These are phyloP conservation scores for Mortierella polycephala DNA, from an alignment of 371 early-diverging fungal species.

Conservation along the genomic window DNA sequence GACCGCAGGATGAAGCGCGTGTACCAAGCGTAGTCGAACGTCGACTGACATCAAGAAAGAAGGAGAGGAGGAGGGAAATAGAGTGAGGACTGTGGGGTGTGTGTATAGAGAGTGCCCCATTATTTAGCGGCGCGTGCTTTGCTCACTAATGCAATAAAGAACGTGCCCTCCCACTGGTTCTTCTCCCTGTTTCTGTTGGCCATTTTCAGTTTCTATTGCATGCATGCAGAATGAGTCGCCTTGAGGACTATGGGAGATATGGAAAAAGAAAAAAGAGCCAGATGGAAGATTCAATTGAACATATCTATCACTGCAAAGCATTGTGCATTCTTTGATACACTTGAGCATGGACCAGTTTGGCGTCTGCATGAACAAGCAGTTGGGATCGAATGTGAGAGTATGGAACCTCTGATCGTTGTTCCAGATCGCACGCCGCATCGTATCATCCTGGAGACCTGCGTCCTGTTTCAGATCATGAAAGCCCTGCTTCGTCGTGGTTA, in stretches of 20 bases:
- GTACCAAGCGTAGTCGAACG: no score
- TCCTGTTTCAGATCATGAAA: neutral
- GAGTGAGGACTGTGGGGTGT: neutral
- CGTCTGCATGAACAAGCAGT: conserved; percentile 1
- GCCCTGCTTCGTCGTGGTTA: neutral
- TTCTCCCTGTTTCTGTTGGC: neutral
- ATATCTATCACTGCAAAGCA: neutral
- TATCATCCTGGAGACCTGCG: neutral
- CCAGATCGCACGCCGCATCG: neutral
- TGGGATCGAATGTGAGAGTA: neutral
- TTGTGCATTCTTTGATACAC: neutral
- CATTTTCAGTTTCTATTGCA: conserved; percentile 11
- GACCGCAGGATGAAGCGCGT: no score
- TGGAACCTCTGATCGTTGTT: conserved; percentile 1
- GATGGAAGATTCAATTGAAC: neutral
- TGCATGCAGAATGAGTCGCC: neutral
- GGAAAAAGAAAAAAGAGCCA: neutral
- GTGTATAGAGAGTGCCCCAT: neutral
- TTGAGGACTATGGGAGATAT: neutral
- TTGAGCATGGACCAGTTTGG: conserved; percentile 6
- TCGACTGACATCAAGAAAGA: no score
- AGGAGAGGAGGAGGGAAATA: no score
- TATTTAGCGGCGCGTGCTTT: neutral
- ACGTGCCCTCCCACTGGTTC: conserved; percentile 5
- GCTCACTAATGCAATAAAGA: conserved; percentile 14